Base-by-base conservation (phyloP, 441 rosid genomes). In the Pelargonium australe region DNA sequence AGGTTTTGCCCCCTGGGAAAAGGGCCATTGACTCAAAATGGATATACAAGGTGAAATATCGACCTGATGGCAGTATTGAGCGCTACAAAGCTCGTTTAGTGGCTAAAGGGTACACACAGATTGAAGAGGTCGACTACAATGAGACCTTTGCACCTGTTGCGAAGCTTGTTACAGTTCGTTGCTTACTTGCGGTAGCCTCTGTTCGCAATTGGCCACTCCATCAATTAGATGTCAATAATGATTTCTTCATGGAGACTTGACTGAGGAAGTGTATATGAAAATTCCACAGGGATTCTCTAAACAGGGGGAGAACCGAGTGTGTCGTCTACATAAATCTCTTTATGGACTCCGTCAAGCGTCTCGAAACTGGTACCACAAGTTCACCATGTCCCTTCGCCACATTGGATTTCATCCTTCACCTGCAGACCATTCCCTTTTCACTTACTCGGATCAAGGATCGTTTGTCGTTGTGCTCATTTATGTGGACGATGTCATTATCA, bases 41-140 rank as follows among this genome's bases (percentile, higher is more conserved):
- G 68, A 9, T 65, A 20, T 45, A 65, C 3, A 65, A 40, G 23
- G 28, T 65, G 7, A 65, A 14, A 43, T 65, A 65, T 14, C 1
- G 14, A 5, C 12, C 51, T 37, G 12, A 43, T 65, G 28, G 55
- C 0, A 6, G 4, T 1, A 13, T 65, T 40, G 68, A 65, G 34
- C 12, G 49, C 13, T 47, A 47, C 55, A 47, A 47, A 13, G 4
- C 55, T 11, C 4, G 55, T 1, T 13, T 47, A 1, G 14, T 47
- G 0, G 55, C n/a, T 11, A 47, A 12, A 13, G 3, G 14, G 3
- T 12, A 47, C 14, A 47, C 55, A 10, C 55, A 47, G 5, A 11
- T 47, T 12, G 55, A 47, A 11, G 55, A 16, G 1, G 16, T 47
- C 11, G 3, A 10, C 14, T 47, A 10, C 14, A 10, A 11, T 2